Percentiles rank a stretch among this genome's conserved stretches.
phyloP scores from a whole-genome alignment of 2,329 filamentous ascomycete species.

The Arthrinium puccinioides region DNA sequence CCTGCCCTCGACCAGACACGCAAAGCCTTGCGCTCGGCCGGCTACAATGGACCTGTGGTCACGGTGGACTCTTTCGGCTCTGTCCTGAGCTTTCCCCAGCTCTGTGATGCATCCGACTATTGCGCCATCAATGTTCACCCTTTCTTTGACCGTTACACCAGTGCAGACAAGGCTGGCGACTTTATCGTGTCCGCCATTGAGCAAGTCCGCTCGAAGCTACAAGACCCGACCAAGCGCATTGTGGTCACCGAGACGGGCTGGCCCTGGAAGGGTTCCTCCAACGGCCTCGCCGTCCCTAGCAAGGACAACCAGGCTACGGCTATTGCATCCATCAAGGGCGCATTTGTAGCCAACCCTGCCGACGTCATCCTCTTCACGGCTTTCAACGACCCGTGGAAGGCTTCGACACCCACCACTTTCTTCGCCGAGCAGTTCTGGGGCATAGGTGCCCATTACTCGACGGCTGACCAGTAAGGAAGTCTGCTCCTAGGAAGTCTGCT shows the following conservation, averaged over 20 bases:
- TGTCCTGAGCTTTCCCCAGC: constrained; percentile 54
- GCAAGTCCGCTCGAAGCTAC: constrained; percentile 33
- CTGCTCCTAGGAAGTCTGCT: too few species aligned
- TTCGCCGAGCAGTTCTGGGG: constrained; percentile 75
- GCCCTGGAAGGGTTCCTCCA: constrained; percentile 62
- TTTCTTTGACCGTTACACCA: constrained; percentile 66
- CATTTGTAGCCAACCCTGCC: constrained; percentile 42
- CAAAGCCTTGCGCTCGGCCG: constrained; percentile 47
- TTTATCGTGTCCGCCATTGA: constrained; percentile 56
- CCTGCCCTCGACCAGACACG: constrained; percentile 52
- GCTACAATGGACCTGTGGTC: constrained; percentile 67
- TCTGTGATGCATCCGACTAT: constrained; percentile 70
- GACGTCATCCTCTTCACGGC: constrained; percentile 69
- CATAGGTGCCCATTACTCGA: constrained; percentile 32
- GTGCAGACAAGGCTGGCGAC: constrained; percentile 53
- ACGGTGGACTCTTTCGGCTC: constrained; percentile 74
- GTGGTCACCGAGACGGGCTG: constrained; percentile 81
- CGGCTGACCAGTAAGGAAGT: constrained; percentile 17
- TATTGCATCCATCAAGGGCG: constrained; percentile 53
- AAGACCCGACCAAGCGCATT: constrained; percentile 45
- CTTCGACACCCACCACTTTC: constrained; percentile 52
- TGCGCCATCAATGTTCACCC: constrained; percentile 77
- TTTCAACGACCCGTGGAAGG: constrained; percentile 77
- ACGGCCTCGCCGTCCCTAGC: constrained; percentile 63
- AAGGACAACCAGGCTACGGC: constrained; percentile 59